Conservation (phyloP, 1,284 basidiomycete genomes). For the Ustilago hordei region DNA sequence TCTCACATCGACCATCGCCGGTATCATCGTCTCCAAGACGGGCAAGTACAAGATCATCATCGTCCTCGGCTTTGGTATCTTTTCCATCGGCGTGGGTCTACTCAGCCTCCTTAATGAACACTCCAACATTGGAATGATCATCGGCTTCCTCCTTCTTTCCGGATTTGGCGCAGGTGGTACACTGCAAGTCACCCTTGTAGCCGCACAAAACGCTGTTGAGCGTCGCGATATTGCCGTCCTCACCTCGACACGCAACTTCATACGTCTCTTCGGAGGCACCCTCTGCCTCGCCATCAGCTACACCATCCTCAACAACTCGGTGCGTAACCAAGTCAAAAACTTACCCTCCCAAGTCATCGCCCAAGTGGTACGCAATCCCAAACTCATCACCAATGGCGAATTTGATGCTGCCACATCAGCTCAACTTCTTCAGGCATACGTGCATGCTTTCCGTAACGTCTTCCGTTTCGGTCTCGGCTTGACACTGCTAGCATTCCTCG, state of each 20-base stretch:
- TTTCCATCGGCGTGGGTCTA: constrained; percentile 72
- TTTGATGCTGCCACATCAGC: constrained; percentile 31
- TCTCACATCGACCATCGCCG: constrained; percentile 70
- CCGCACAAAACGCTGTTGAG: constrained; percentile 78
- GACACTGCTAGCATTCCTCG: constrained; percentile 55
- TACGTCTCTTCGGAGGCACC: constrained; percentile 77
- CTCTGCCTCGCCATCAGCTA: constrained; percentile 76
- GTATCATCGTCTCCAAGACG: constrained; percentile 76
- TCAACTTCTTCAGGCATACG: constrained; percentile 75
- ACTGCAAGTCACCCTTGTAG: constrained; percentile 72
- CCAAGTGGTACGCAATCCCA: constrained; percentile 45
- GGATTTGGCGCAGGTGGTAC: constrained; percentile 78
- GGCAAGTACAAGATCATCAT: constrained; percentile 78
- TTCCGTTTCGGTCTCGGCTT: constrained; percentile 70
- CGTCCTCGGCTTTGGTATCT: constrained; percentile 75
- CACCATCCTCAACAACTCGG: constrained; percentile 69
- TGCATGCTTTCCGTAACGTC: constrained; percentile 74
- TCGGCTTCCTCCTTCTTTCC: constrained; percentile 77
- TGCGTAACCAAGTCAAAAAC: constrained; percentile 14
- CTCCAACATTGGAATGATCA: constrained; percentile 74
- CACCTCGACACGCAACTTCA: constrained; percentile 78
- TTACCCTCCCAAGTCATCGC: constrained; percentile 23
- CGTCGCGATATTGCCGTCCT: constrained; percentile 79
- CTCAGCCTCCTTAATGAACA: constrained; percentile 75
- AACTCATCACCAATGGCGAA: constrained; percentile 24